Percentiles rank a stretch among this genome's conserved stretches.
Evolutionary conservation across 257 asterid genomes (phyloP).

Genomic region (Solanum peruvianum): DNA sequence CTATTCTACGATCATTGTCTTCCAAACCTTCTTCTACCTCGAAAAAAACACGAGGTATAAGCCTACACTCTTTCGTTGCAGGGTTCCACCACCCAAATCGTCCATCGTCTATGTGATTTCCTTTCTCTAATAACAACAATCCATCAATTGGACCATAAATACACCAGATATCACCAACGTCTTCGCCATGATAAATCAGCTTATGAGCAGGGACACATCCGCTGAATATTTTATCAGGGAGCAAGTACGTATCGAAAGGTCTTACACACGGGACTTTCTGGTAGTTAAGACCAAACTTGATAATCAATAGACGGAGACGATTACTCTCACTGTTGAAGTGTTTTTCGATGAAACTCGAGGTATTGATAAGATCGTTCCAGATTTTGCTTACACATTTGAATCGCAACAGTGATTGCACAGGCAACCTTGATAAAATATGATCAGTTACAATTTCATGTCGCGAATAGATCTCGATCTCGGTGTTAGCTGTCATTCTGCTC

Average conservation of each 20-base stretch:
- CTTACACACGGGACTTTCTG: neutral
- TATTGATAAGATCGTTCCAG: neutral
- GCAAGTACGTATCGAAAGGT: neutral
- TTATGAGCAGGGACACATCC: neutral
- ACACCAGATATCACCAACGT: neutral
- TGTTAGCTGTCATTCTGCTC: neutral
- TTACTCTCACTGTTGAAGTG: neutral
- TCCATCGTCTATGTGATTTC: neutral
- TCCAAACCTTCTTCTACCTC: neutral
- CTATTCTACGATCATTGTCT: neutral
- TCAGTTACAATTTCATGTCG: neutral
- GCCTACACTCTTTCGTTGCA: neutral
- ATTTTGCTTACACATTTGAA: neutral
- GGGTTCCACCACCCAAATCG: neutral
- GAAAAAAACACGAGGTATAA: neutral
- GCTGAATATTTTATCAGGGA: neutral
- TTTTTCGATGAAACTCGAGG: neutral
- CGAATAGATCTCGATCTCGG: neutral
- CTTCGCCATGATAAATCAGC: neutral
- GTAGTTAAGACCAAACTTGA: neutral
- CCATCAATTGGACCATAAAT: neutral
- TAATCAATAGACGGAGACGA: neutral
- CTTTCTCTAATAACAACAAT: neutral
- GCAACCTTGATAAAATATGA: neutral
- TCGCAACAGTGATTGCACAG: neutral